These are phyloP conservation scores for Eragrostis nindensis DNA, from an alignment of 176 grass and related monocot genomes.

Conservation along the genomic window DNA sequence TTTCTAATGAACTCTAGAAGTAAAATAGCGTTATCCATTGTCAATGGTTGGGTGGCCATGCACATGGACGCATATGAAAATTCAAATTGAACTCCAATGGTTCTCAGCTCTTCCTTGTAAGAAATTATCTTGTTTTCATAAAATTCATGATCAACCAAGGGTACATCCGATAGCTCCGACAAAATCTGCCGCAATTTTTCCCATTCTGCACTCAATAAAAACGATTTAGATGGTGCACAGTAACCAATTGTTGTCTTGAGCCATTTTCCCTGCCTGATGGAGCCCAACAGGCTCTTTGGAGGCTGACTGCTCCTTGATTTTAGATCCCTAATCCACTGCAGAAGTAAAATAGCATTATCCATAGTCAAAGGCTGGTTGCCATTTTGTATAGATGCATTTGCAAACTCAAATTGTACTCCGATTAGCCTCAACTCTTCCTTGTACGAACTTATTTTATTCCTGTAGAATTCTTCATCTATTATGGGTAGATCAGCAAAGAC, in stretches of 20 bases:
- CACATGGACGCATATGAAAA: conserved; percentile 10
- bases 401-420: conserved; percentile 43
- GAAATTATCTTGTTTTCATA: conserved; percentile 36
- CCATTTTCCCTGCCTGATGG: conserved; percentile 44
- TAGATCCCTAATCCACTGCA: conserved; percentile 28
- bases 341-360: conserved; percentile 24
- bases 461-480: conserved; percentile 52
- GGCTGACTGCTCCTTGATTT: neutral
- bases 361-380: conserved; percentile 16
- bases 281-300: conserved; percentile 2
- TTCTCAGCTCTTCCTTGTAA: conserved; percentile 42
- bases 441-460: conserved; percentile 32
- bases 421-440: conserved; percentile 32
- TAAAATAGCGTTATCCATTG: conserved; percentile 35
- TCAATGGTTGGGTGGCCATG: conserved; percentile 10
- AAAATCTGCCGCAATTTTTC: conserved; percentile 16
- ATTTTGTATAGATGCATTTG: conserved; percentile 24
- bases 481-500: conserved; percentile 30
- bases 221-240: conserved; percentile 20
- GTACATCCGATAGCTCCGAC: conserved; percentile 3
- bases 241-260: conserved; percentile 41
- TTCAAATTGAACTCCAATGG: conserved; percentile 42
- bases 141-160: conserved; percentile 46
- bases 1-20: conserved; percentile 18
- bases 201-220: conserved; percentile 32